Conservation (phyloP, 768 basidiomycete genomes). For the Suillus spraguei region DNA sequence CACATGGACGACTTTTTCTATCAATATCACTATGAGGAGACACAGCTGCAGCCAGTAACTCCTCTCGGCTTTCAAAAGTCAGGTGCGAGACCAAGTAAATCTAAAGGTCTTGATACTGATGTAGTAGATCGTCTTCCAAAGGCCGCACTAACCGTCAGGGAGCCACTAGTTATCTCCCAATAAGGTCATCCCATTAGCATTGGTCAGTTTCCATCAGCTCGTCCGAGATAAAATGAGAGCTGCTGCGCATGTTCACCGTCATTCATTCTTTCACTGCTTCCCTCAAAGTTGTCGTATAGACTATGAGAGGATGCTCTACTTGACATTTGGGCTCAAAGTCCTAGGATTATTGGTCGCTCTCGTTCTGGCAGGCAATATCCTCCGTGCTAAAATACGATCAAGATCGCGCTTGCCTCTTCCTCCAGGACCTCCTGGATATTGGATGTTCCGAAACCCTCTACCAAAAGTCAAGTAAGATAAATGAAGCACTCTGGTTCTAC, state of each 20-base stretch:
- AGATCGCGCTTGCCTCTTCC: constrained; percentile 25
- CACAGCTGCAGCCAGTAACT: too few relatives aligned
- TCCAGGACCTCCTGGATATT: constrained; percentile 8
- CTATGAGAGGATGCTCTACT: constrained; percentile 17
- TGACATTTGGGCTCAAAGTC: constrained; percentile 13
- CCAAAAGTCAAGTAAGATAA: constrained; percentile 22
- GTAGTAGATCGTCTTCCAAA: neutral
- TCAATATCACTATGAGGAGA: too few relatives aligned
- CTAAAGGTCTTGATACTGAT: too few relatives aligned
- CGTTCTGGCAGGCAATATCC: constrained; percentile 16
- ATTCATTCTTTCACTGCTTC: neutral
- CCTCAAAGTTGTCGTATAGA: neutral
- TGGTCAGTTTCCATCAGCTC: neutral
- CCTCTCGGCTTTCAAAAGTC: too few relatives aligned
- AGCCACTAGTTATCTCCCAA: too few relatives aligned
- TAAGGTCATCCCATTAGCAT: neutral
- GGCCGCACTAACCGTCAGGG: neutral
- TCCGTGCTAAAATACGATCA: constrained; percentile 15
- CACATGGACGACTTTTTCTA: too few relatives aligned
- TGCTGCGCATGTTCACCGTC: neutral
- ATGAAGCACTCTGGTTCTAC: neutral
- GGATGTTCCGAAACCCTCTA: neutral
- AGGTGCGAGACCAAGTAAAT: too few relatives aligned
- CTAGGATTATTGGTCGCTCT: constrained; percentile 23
- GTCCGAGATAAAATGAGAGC: neutral